Percentiles rank a stretch among this genome's conserved stretches.
These are phyloP conservation scores for Kazachstania kunashirensis DNA, from an alignment of 805 yeast genomes.

Conservation along the genomic window DNA sequence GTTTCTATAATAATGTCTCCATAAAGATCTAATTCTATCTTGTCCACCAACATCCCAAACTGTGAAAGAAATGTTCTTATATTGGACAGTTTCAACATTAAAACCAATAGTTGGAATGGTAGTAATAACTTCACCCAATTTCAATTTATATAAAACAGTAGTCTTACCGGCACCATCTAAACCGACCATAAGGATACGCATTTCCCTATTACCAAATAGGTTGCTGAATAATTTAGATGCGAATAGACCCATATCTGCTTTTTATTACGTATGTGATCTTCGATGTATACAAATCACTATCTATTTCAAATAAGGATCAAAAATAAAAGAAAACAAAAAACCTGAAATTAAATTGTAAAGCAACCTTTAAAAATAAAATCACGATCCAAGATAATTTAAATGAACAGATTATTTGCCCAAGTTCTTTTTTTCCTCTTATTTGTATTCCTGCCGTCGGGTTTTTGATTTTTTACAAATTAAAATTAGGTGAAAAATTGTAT, in stretches of 20 bases:
- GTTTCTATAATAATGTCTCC: constrained; percentile 99
- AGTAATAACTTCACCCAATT: constrained; percentile 91
- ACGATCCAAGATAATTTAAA: too few species aligned
- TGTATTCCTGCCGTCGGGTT: too few species aligned
- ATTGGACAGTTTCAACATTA: constrained; percentile 95
- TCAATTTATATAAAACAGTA: constrained; percentile 88
- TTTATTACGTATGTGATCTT: too few species aligned
- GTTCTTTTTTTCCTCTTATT: too few species aligned
- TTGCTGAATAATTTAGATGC: constrained; percentile 90
- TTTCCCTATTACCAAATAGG: constrained; percentile 95
- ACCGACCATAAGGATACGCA: constrained; percentile 98
- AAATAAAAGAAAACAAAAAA: too few species aligned
- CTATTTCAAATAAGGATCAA: too few species aligned
- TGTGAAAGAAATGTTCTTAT: constrained; percentile 91
- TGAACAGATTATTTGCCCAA: too few species aligned
- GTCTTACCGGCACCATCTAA: constrained; percentile 98
- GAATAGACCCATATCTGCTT: constrained; percentile 75
- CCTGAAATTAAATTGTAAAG: too few species aligned
- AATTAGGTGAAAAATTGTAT: too few species aligned
- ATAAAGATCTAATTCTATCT: constrained; percentile 95
- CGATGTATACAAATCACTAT: too few species aligned
- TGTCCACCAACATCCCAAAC: constrained; percentile 99
- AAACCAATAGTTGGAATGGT: constrained; percentile 96
- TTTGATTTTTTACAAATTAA: too few species aligned
- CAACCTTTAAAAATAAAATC: too few species aligned